phyloP scores from a whole-genome alignment of 2,329 filamentous ascomycete genomes.

The Mycosphaerella arachidis region DNA sequence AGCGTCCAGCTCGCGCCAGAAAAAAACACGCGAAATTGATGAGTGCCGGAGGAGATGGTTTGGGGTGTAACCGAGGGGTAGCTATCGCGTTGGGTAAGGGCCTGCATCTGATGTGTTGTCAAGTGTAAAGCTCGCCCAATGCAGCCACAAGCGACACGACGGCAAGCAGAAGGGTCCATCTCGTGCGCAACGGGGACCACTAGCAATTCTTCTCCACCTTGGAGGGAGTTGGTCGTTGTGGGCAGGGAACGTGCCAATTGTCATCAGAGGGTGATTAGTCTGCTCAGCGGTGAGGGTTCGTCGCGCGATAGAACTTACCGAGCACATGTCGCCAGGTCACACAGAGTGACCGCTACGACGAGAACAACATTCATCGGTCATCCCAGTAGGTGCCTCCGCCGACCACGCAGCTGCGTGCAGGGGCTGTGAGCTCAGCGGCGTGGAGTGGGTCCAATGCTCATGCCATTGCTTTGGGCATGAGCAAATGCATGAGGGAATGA shows the following conservation, averaged over 20 bases:
- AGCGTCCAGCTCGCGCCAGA: slow-evolving; percentile 21
- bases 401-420: background rate
- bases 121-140: slow-evolving; percentile 16
- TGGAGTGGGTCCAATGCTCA: slow-evolving; percentile 7
- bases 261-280: slow-evolving; percentile 5
- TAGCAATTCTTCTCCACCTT: background rate
- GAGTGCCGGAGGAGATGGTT: slow-evolving; percentile 9
- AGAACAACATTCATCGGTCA: slow-evolving; percentile 10
- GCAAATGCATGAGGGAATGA: background rate
- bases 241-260: background rate
- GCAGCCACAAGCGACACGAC: slow-evolving; percentile 20
- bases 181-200: background rate
- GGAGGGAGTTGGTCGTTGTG: background rate
- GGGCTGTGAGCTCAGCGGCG: background rate
- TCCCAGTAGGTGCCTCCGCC: background rate
- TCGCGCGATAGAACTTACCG: slow-evolving; percentile 6
- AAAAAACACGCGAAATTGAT: slow-evolving; percentile 4
- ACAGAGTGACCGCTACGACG: slow-evolving; percentile 21
- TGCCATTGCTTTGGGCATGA: slow-evolving; percentile 7
- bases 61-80: slow-evolving; percentile 21
- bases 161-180: slow-evolving; percentile 11
- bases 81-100: slow-evolving; percentile 12
- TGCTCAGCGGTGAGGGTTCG: background rate
- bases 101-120: slow-evolving; percentile 28
- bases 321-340: slow-evolving; percentile 11